A percentile compares a stretch with the other conserved stretches of the same genome.
Evolutionary conservation across 2,329 filamentous ascomycete genomes (phyloP).

Genomic region (Diplodia corticola): DNA sequence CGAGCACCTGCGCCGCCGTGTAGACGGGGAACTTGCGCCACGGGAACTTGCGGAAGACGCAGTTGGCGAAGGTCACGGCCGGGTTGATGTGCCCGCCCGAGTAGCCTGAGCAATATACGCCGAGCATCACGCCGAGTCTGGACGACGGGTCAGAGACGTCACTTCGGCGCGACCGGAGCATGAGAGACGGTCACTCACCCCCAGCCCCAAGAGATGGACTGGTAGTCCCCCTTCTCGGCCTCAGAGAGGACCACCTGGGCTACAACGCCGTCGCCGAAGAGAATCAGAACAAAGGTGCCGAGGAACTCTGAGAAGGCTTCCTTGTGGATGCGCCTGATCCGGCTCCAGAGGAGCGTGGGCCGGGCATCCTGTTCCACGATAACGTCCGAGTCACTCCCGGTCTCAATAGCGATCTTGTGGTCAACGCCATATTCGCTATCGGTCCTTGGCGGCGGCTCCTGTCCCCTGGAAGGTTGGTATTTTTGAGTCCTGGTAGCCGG

Average conservation of each 20-base stretch:
- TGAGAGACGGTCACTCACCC: conserved; percentile 23
- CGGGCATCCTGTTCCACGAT: conserved; percentile 2
- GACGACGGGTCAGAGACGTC: background rate
- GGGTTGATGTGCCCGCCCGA: conserved; percentile 62
- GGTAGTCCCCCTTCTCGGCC: conserved; percentile 32
- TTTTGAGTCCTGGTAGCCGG: background rate
- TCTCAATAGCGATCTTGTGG: conserved; percentile 19
- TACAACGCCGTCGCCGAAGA: conserved; percentile 71
- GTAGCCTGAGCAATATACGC: conserved; percentile 61
- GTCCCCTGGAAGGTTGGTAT: background rate
- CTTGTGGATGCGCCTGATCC: conserved; percentile 38
- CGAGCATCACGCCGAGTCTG: conserved; percentile 28
- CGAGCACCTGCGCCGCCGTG: conserved; percentile 54
- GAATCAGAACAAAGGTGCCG: conserved; percentile 65
- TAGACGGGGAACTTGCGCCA: conserved; percentile 54
- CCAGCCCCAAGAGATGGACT: conserved; percentile 34
- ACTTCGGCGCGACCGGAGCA: background rate
- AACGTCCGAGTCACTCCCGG: background rate
- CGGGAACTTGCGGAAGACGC: conserved; percentile 60
- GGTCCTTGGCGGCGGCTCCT: conserved; percentile 1
- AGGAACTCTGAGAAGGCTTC: conserved; percentile 69
- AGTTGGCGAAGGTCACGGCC: conserved; percentile 54
- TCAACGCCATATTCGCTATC: conserved; percentile 1
- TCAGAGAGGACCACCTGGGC: conserved; percentile 65
- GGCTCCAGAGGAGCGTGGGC: conserved; percentile 34